Evolutionary conservation across 1,284 basidiomycete species (phyloP), one percentile per base, ranked within the genome.

Genomic region (Erythrobasidium hasegawianum): DNA sequence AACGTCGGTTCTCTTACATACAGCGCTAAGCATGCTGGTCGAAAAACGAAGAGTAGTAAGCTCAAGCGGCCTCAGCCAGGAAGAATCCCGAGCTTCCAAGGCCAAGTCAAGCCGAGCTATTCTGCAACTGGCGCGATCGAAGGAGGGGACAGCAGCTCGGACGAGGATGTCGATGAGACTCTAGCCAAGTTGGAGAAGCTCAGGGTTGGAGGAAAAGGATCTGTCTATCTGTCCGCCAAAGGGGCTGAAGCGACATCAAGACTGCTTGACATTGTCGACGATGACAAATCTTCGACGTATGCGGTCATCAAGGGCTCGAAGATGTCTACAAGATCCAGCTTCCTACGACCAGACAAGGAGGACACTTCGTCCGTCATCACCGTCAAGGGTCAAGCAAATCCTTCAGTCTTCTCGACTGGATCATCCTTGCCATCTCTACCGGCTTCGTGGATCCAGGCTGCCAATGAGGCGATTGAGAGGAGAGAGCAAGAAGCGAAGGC

Each of bases 1-100:
- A 74, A 94, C 77, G 84, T 96, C 26, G 93, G 94, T 1, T 93
- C 88, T 69, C 81, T 95, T 76, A 87, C 86, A 71, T 88, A 89
- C 70, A 84, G 88, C 80, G 85, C 83, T 0, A 70, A 56, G 74
- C 82, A 83, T 8, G 81, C 80, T 5, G 84, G 83, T 72, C 60
- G 59, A 9, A 47, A 61, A 11, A 49, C 62, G 4, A 53, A 67
- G 16, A 53, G 39, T 2, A 67, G 65, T 1, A 67, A 70, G 64
- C 68, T 73, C 61, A 71, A 67, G 43, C 81, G 86, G 39, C 83
- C 85, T 11, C 78, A 78, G 24, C 84, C 82, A 0, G 88, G 86
- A 11, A 81, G 89, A 18, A 88, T 94, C 67, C 91, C 90, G 0
- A 91, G 88, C 78, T 94, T 93, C 75, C 88, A 73, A 38, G 70